phyloP scores from a whole-genome alignment of 257 asterid genomes.

The Osmanthus fragrans region DNA sequence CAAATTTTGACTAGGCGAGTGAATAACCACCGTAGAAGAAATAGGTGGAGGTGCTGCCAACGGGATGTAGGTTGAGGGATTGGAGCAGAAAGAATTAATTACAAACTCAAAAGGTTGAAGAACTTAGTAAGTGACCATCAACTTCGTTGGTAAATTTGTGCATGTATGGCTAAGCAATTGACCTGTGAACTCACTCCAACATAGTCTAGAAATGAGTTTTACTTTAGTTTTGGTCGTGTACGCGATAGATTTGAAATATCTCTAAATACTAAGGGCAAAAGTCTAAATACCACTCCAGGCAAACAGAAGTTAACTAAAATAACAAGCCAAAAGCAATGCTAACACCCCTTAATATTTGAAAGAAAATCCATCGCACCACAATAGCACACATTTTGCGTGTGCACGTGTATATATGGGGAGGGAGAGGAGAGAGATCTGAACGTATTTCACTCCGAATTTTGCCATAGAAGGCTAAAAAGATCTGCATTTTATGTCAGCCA shows the following conservation, averaged over 20 bases:
- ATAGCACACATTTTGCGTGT: conserved; percentile 12
- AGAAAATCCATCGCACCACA: neutral
- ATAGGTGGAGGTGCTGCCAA: too few species aligned
- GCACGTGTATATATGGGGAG: conserved; percentile 20
- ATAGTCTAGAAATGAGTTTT: too few species aligned
- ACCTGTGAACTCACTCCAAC: too few species aligned
- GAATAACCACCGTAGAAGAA: too few species aligned
- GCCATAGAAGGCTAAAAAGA: conserved; percentile 10
- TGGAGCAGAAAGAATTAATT: too few species aligned
- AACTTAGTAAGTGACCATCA: too few species aligned
- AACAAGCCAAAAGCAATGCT: conserved; percentile 28
- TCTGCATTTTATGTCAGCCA: conserved; percentile 41
- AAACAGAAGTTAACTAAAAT: neutral
- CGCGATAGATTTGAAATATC: conserved; percentile 30
- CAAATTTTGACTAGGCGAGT: too few species aligned
- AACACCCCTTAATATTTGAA: neutral
- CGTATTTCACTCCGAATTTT: conserved; percentile 5
- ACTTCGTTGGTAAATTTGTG: too few species aligned
- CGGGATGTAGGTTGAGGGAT: too few species aligned
- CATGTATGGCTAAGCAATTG: too few species aligned
- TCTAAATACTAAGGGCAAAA: conserved; percentile 33
- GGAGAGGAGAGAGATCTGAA: conserved; percentile 37
- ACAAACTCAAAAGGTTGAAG: neutral
- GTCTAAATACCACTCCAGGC: conserved; percentile 20
- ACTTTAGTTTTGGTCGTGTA: neutral